Evolutionary conservation across 352 stramenopile genomes (phyloP), one percentile per base, ranked within the genome.

Genomic region (Phytophthora litchii): DNA sequence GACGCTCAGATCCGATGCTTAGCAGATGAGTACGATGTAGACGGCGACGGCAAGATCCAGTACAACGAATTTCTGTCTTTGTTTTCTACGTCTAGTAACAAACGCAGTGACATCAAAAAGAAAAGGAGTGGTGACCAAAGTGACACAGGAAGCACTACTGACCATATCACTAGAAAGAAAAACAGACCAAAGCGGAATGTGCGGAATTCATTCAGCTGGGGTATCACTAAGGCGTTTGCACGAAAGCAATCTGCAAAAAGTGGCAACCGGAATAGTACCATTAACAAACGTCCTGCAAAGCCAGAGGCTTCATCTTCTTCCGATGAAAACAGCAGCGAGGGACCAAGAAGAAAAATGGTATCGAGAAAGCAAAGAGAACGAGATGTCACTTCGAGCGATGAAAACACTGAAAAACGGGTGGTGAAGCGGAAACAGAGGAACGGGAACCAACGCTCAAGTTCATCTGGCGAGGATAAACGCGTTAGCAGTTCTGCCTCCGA

Each of bases 181-280:
- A 45, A 35, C 12, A 44, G 54, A 29, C 41, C 38, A 11, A 88
- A 87, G 45, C 54, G 70, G 29, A 89, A 77, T 42, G 64, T 86
- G 4, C 62, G 80, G 4, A 91, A 91, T 31, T 86, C 80, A 0
- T 91, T 85, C 37, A 88, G 80, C 19, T 91, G 80, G 80, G 80
- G 78, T 0, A 91, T 91, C 38, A 60, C 59, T 2, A 91, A 88
- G 38, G 80, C 80, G 3, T 91, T 91, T 64, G 78, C 74, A 19
- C 46, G 74, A 23, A 91, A 91, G 32, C 72, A 87, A 36, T 50
- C 50, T 8, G 41, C 63, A 4, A 61, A 60, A 61, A 40, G n/a
- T 46, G 49, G 46, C 7, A 54, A 17, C 6, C 32, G 19, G 6
- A 67, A 43, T 14, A 47, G 31, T 20, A 21, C 16, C 10, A 56